Evolutionary conservation across 345 rosid species (phyloP), one percentile per base, ranked within the genome.

Genomic region (Lagerstroemia speciosa): DNA sequence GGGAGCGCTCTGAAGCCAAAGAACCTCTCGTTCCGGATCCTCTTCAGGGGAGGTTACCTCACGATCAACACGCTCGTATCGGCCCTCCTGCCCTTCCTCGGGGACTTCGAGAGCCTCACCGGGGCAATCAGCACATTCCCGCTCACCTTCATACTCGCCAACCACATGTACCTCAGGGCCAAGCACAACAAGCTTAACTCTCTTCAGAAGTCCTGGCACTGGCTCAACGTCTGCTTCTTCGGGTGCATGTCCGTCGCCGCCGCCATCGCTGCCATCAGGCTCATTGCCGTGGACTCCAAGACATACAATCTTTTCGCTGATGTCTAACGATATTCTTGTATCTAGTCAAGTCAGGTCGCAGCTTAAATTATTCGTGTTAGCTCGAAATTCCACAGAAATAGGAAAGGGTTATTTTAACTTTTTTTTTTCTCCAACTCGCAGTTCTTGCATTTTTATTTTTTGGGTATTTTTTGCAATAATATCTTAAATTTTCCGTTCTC

Each of bases 71-170:
- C 98, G 0, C 76, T 94, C 32, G 74, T 94, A 26, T 78, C 98
- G 0, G 98, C 99, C 27, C 87, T 86, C 53, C 80, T 94, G 24
- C 99, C 99, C 0, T 94, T 94, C 78, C 79, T 94, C 0, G 96
- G 99, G 27, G 98, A 94, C 71, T 94, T 91, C 63, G 83, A 84
- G 93, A 94, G 96, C 77, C 88, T 89, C 22, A 88, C 93, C 0
- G 99, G 98, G 63, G 99, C 96, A 3, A 72, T 91, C 67, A 89
- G 98, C 80, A 88, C 91, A n/a, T 84, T 91, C 70, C 99, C 97
- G 6, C 84, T 94, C 3, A 91, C 98, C 61, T 94, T 94, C 76
- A 89, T 94, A 48, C 84, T 94, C 1, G 96, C 97, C n/a, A 88
- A 89, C 77, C 98, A 91, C 74, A 89, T 94, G 99, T 89, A 85